Conservation (phyloP, 1,284 basidiomycete species). For the Tilletia indica region DNA sequence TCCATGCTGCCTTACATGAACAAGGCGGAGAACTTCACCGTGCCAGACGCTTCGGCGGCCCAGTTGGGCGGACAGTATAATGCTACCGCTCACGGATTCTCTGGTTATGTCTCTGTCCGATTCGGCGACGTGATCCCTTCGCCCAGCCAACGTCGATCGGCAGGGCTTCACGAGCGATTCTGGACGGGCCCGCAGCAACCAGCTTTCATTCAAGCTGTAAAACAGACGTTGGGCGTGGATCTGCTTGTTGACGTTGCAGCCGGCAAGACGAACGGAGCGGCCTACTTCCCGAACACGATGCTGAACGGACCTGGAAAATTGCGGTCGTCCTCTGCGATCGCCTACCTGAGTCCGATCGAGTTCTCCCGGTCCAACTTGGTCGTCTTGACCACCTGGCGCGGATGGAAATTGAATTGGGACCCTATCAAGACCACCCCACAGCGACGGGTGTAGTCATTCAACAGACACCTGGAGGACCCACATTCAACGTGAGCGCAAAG, state of each 20-base stretch:
- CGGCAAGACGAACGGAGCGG: slow-evolving; percentile 64
- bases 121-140: not conserved
- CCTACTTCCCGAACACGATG: slow-evolving; percentile 60
- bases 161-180: slow-evolving; percentile 59
- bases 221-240: slow-evolving; percentile 61
- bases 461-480: slow-evolving; percentile 26
- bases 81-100: slow-evolving; percentile 59
- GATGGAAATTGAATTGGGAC: slow-evolving; percentile 46
- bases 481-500: slow-evolving; percentile 51
- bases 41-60: slow-evolving; percentile 61
- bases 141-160: not conserved
- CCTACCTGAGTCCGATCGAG: slow-evolving; percentile 59
- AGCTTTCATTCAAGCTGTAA: slow-evolving; percentile 62
- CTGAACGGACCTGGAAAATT: slow-evolving; percentile 36
- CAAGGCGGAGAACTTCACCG: slow-evolving; percentile 64
- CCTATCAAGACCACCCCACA: slow-evolving; percentile 12
- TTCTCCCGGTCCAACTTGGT: slow-evolving; percentile 65
- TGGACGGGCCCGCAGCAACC: slow-evolving; percentile 64
- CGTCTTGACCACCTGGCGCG: slow-evolving; percentile 58
- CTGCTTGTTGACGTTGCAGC: slow-evolving; percentile 63
- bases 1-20: slow-evolving; percentile 63
- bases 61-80: slow-evolving; percentile 62
- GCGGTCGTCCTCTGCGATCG: slow-evolving; percentile 59
- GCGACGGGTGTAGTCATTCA: slow-evolving; percentile 41
- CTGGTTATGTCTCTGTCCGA: not conserved